phyloP scores from a whole-genome alignment of 306 rosid genomes.

The Elaeagnus macrophylla region DNA sequence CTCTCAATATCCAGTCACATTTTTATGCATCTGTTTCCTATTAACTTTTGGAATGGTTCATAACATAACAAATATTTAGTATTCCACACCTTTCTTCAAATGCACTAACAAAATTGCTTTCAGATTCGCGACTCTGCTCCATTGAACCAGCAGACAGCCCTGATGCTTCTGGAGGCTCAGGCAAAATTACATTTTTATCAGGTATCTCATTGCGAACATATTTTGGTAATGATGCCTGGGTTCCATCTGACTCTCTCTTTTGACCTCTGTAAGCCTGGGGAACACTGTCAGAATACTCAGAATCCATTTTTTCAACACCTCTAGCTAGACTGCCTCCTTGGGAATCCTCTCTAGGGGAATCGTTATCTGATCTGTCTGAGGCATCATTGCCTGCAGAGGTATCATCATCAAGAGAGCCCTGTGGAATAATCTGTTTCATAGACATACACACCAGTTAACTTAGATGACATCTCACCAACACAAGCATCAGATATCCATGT shows the following conservation, averaged over 20 bases:
- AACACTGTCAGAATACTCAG: slow-evolving; percentile 36
- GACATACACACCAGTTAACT: slow-evolving; percentile 26
- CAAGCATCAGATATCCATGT: slow-evolving; percentile 5
- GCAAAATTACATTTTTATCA: slow-evolving; percentile 33
- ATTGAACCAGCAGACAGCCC: slow-evolving; percentile 29
- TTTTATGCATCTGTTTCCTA: no score
- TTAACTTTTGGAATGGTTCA: no score
- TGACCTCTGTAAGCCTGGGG: slow-evolving; percentile 31
- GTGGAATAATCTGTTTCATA: slow-evolving; percentile 74
- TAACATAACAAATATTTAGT: not conserved
- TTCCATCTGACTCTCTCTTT: slow-evolving; percentile 54
- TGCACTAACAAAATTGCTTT: slow-evolving; percentile 25
- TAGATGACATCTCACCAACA: slow-evolving; percentile 7
- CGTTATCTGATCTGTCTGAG: slow-evolving; percentile 49
- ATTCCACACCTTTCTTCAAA: slow-evolving; percentile 64
- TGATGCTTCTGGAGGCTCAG: slow-evolving; percentile 38
- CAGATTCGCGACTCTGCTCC: slow-evolving; percentile 35
- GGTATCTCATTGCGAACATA: slow-evolving; percentile 32
- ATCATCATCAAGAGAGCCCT: slow-evolving; percentile 74
- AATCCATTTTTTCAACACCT: slow-evolving; percentile 33
- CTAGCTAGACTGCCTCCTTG: slow-evolving; percentile 42
- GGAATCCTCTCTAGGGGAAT: slow-evolving; percentile 38
- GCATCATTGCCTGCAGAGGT: slow-evolving; percentile 50
- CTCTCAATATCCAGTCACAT: no score
- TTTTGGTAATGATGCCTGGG: slow-evolving; percentile 34